Evolutionary conservation across 495 filamentous ascomycete genomes (phyloP), one percentile per base, ranked within the genome.

Genomic region (Talaromyces stipitatus): DNA sequence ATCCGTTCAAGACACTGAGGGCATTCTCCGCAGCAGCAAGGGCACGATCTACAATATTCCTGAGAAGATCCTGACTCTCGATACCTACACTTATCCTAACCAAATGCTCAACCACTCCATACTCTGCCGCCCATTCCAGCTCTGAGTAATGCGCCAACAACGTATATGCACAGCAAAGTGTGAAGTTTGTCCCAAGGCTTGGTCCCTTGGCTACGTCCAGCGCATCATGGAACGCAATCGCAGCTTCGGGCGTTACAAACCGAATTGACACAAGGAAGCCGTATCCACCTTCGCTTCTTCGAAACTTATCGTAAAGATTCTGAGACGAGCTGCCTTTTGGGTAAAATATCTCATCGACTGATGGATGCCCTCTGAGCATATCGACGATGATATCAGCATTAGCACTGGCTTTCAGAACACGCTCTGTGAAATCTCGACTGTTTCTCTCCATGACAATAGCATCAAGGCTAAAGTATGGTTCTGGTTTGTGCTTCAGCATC

Each of bases 171-270:
- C 57, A 45, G 5, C 61, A 61, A 5, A 67, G 20, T 1, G 61
- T 58, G 28, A 60, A 65, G 32, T 67, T 67, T 0, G 63, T 67
- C 36, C 65, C 65, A 29, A 67, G 27, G 47, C 58, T 65, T 0
- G 65, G 62, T 1, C 65, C 65, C 43, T 67, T 67, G 12, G 50
- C 50, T 11, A 67, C 53, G 29, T 63, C 56, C 12, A 67, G 30
- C 2, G 43, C 50, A 29, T 67, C 65, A 43, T 63, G 63, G 50
- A 65, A 67, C 2, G 11, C 33, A 3, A 63, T 33, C 0, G 65
- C 65, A 18, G 11, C 33, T 11, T 47, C 26, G 7, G 60, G 63
- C 3, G 57, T n/a, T 1, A 51, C 55, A 29, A 65, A 63, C n/a
- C 57, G n/a, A 29, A 63, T 36, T 12, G 58, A 61, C 2, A 65